Percentiles rank a stretch among this genome's conserved stretches.
Evolutionary conservation across 1,284 basidiomycete species (phyloP).

Genomic region (Athelia psychrophila): DNA sequence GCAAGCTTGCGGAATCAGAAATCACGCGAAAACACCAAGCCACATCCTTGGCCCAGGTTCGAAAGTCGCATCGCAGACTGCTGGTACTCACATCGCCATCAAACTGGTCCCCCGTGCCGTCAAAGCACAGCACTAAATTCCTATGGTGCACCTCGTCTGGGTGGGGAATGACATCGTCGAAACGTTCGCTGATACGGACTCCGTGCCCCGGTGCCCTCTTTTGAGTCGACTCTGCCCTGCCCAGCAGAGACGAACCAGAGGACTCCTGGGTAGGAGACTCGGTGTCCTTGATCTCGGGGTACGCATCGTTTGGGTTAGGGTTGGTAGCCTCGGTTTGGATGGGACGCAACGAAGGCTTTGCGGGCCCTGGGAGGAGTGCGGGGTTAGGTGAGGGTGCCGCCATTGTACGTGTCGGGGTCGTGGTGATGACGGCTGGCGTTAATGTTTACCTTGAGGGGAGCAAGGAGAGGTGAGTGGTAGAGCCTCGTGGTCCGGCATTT

Average conservation of each 20-base stretch:
- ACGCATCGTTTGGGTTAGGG: not conserved
- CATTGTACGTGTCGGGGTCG: too few species aligned
- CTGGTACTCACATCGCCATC: slow-evolving; percentile 43
- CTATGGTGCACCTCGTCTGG: slow-evolving; percentile 21
- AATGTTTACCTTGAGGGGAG: too few species aligned
- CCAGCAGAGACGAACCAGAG: too few species aligned
- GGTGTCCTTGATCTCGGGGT: not conserved
- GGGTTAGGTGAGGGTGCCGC: not conserved
- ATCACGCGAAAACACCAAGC: too few species aligned
- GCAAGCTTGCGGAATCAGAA: too few species aligned
- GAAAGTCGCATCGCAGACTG: too few species aligned
- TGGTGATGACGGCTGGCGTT: not conserved
- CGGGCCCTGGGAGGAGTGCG: not conserved
- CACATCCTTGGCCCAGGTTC: too few species aligned
- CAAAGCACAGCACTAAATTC: slow-evolving; percentile 51
- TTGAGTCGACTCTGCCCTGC: too few species aligned
- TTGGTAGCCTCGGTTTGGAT: not conserved
- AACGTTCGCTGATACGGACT: not conserved
- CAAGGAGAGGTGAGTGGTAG: too few species aligned
- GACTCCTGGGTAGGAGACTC: not conserved
- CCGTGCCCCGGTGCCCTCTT: not conserved
- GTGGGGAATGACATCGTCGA: slow-evolving; percentile 29
- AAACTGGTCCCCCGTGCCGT: slow-evolving; percentile 56
- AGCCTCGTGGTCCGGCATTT: too few species aligned
- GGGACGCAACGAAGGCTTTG: not conserved